phyloP scores from a whole-genome alignment of 139 green algal species.

The Closterium sp. region DNA sequence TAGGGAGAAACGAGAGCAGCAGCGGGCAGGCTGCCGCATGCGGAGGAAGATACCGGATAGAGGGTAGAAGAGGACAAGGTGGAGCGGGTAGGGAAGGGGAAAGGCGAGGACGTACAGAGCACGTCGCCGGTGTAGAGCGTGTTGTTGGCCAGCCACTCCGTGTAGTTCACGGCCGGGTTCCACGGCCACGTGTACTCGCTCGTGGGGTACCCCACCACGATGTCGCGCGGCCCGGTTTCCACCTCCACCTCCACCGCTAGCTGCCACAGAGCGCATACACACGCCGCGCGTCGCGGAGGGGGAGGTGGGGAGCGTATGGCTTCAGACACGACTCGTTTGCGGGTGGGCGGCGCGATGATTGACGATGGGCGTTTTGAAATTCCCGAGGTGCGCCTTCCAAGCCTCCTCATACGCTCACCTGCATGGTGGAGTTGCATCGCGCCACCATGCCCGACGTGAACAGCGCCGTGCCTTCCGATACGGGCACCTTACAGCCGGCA shows the following conservation, averaged over 20 bases:
- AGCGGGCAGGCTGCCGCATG: neutral
- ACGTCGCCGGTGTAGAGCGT: neutral
- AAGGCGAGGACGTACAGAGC: neutral
- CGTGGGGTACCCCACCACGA: neutral
- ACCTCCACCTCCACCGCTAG: neutral
- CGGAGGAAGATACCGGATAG: neutral
- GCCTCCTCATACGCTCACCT: neutral
- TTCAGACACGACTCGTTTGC: too few relatives aligned
- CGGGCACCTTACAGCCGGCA: neutral
- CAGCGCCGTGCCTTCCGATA: neutral
- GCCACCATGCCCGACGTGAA: neutral
- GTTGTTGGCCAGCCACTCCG: neutral
- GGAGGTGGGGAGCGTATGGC: neutral
- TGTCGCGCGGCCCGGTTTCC: neutral
- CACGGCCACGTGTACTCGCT: neutral
- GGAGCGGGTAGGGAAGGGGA: neutral
- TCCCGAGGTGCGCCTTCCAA: too few relatives aligned
- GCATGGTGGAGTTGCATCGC: neutral
- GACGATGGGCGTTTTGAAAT: neutral
- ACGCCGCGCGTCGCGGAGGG: neutral
- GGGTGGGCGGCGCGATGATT: neutral
- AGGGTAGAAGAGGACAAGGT: neutral
- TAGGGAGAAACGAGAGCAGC: neutral
- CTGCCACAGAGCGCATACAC: neutral
- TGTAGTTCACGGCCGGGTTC: constrained; percentile 1